Base-by-base conservation (phyloP, 768 basidiomycete genomes). In the Rhodotorula taiwanensis region DNA sequence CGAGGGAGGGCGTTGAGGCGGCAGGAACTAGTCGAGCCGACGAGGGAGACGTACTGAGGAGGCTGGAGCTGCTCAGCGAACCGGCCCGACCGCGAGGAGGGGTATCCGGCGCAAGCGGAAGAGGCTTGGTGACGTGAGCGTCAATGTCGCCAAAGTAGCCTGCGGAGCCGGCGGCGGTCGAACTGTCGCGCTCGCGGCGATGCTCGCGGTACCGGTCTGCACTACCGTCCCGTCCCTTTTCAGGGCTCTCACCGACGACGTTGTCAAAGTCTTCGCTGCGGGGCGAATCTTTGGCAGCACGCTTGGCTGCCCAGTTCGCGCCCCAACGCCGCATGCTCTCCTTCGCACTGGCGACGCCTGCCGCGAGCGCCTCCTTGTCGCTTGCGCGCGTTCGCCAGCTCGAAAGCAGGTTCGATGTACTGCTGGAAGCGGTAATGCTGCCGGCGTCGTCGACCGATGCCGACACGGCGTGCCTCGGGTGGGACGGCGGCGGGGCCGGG, bases 281-380 rank as follows among this genome's bases (percentile, higher is more conserved):
- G 10, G 27, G 9, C 14, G 47, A 5, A 27, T 49, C 27, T 18
- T 27, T 7, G 11, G 45, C 45, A 16, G 45, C 28, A 4, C 76
- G 52, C 58, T 75, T 82, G 79, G 74, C 74, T 9, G 74, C 73
- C 86, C 89, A 92, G 61, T 84, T 89, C 31, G 84, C 85, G 28
- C 90, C 85, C 90, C 90, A 94, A 74, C 94, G 94, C 62, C 86
- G 84, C 80, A 95, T 86, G 14, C 87, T 82, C 72, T 95, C 93
- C 74, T 86, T 87, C 18, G 91, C 77, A 42, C 74, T 64, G 30
- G 66, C 72, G 31, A 77, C 88, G 0, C 87, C 83, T 70, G 87
- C 86, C 67, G 84, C 85, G 48, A 93, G 77, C 11, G 88, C 87
- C 74, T 92, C 87, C 73, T 90, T 93, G 75, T 93, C 92, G 5